Conservation (phyloP, 2,329 filamentous ascomycete genomes). For the Sphaceloma murrayae region DNA sequence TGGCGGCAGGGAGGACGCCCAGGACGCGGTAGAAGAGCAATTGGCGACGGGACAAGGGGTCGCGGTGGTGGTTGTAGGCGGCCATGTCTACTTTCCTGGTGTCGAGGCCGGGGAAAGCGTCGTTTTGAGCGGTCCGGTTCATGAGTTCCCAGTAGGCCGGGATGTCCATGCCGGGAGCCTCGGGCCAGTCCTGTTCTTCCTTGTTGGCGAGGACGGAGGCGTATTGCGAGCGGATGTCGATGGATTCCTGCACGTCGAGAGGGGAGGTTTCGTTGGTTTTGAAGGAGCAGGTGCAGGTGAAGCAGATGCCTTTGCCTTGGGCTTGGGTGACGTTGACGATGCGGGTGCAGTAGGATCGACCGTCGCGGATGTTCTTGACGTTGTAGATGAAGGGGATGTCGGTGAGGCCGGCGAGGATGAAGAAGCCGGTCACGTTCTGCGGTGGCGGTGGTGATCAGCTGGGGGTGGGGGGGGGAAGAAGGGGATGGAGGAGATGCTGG, state of each 20-base stretch:
- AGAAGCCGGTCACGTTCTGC: conserved; percentile 45
- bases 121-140: conserved; percentile 30
- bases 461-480: neutral
- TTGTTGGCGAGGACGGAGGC: conserved; percentile 28
- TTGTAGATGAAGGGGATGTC: conserved; percentile 43
- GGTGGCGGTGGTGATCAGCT: conserved; percentile 18
- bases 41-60: conserved; percentile 32
- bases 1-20: conserved; percentile 26
- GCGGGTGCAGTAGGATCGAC: conserved; percentile 43
- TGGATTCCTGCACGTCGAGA: conserved; percentile 29
- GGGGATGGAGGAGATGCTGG: neutral
- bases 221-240: conserved; percentile 32
- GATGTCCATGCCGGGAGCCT: conserved; percentile 30
- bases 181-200: conserved; percentile 26
- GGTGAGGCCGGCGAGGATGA: conserved; percentile 40
- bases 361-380: conserved; percentile 43
- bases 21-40: conserved; percentile 40
- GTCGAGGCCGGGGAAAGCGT: conserved; percentile 38
- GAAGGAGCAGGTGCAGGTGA: conserved; percentile 45
- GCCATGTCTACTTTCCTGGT: conserved; percentile 46
- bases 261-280: conserved; percentile 35
- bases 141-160: conserved; percentile 30
- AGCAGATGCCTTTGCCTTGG: conserved; percentile 38
- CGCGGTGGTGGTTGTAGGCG: conserved; percentile 35
- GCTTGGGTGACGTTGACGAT: conserved; percentile 44